Conservation (phyloP, 2,329 filamentous ascomycete species). For the Cordyceps cateniannulata region DNA sequence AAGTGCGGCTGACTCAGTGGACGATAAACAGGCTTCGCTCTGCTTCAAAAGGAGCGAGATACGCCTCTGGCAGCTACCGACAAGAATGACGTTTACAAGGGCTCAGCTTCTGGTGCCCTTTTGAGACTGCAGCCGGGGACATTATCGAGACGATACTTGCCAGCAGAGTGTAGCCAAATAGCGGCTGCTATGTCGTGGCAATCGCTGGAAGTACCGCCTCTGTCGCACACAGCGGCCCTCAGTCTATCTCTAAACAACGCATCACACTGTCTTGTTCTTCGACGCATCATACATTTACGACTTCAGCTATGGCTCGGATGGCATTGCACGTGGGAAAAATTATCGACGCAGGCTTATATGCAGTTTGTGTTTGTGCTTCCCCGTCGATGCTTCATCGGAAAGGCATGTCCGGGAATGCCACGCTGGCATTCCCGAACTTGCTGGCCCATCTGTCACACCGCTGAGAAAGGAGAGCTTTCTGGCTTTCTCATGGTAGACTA, state of each 20-base stretch:
- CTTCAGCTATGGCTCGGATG: constrained; percentile 35
- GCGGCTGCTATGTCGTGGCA: neutral
- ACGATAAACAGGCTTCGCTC: constrained; percentile 80
- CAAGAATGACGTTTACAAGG: constrained; percentile 25
- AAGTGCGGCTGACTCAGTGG: constrained; percentile 77
- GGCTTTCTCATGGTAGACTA: constrained; percentile 6
- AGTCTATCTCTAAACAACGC: constrained; percentile 12
- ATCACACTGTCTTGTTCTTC: constrained; percentile 38
- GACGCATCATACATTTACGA: constrained; percentile 30
- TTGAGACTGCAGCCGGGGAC: constrained; percentile 5
- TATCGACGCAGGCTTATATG: neutral
- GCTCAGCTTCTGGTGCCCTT: constrained; percentile 12
- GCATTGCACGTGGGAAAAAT: constrained; percentile 17
- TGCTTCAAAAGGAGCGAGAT: constrained; percentile 63
- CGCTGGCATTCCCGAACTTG: neutral
- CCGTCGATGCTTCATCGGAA: constrained; percentile 9
- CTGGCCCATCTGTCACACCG: constrained; percentile 6
- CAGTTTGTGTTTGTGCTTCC: neutral
- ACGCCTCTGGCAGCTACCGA: constrained; percentile 34
- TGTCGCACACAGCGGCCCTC: neutral
- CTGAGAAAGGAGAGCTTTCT: neutral
- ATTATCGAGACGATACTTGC: neutral
- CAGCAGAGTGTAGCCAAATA: neutral
- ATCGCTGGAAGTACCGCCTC: neutral
- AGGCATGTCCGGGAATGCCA: constrained; percentile 11